Evolutionary conservation across 805 yeast genomes (phyloP), one percentile per base, ranked within the genome.

Genomic region (Priceomyces fermenticarens): DNA sequence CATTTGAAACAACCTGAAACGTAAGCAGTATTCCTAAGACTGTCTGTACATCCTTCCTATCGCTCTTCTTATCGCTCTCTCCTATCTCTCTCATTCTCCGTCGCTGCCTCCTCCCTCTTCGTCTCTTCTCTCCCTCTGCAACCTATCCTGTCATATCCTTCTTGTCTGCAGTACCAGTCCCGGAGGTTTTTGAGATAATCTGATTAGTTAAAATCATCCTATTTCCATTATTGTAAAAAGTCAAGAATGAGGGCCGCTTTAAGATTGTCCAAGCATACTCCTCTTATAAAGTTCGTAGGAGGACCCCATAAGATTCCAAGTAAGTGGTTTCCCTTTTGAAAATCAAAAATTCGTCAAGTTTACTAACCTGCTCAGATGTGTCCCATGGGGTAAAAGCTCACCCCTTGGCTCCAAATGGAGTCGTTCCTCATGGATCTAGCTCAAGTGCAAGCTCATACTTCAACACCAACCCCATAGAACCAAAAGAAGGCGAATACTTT

Each of bases 221-320:
- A 20, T 20, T 20, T 20, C 25, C 25, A 20, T n/a, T 20, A 20
- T 20, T 20, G 25, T 20, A 20, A 20, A n/a, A 20, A 20, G 25
- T 20, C 25, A 20, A 40, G 17, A 32, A 70, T 70, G 75, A 69
- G 55, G 53, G 51, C 57, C 33, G 48, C 67, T 14, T 43, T 56
- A 20, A 53, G 60, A 40, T 53, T 67, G 45, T 55, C 66, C 40
- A 61, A 67, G 49, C 75, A 78, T 57, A 70, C 74, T 16, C 97
- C 95, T 11, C 70, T 81, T 61, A 91, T 91, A 66, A 85, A 83
- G 57, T 91, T 91, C 58, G 77, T 88, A 35, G 97, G 97, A 32
- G 89, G 89, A 35, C 83, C 88, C 37, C 88, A 83, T 60, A 57
- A 70, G 25, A 59, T 67, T 43, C 62, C 69, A 49, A 72, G 81